phyloP scores from a whole-genome alignment of 2,329 filamentous ascomycete genomes.

The Dendryphion nanum region DNA sequence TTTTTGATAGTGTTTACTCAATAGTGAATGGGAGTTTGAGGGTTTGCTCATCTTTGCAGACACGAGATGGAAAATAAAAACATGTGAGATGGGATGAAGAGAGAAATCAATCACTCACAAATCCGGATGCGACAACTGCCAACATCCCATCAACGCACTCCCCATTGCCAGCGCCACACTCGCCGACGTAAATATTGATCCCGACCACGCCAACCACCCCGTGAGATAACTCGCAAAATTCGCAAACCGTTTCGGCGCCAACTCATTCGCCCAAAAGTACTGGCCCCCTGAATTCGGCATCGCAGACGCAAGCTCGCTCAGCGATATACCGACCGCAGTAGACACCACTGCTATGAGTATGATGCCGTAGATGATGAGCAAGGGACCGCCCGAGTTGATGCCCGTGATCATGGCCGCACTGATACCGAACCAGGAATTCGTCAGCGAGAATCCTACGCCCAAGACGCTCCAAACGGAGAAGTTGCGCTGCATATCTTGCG shows the following conservation, averaged over 20 bases:
- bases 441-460: slow-evolving; percentile 52
- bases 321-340: slow-evolving; percentile 45
- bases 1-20: too few species aligned
- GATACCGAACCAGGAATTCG: slow-evolving; percentile 54
- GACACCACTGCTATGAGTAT: slow-evolving; percentile 48
- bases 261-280: slow-evolving; percentile 52
- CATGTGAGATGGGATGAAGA: too few species aligned
- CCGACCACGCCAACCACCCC: slow-evolving; percentile 55
- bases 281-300: slow-evolving; percentile 53
- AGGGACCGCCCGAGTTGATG: slow-evolving; percentile 51
- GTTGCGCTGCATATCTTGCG: slow-evolving; percentile 48
- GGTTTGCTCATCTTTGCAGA: too few species aligned
- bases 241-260: slow-evolving; percentile 47
- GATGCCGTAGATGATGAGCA: slow-evolving; percentile 52
- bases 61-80: too few species aligned
- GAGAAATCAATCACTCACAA: slow-evolving; percentile 42
- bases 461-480: slow-evolving; percentile 51
- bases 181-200: slow-evolving; percentile 54
- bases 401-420: slow-evolving; percentile 50
- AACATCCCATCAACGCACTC: slow-evolving; percentile 51
- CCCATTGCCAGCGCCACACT: slow-evolving; percentile 52
- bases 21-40: too few species aligned
- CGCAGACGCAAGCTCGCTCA: slow-evolving; percentile 50
- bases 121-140: slow-evolving; percentile 51
- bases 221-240: slow-evolving; percentile 49